Percentiles rank a stretch among this genome's conserved stretches.
Conservation (phyloP, 257 asterid species). For the Solanum dulcamara region DNA sequence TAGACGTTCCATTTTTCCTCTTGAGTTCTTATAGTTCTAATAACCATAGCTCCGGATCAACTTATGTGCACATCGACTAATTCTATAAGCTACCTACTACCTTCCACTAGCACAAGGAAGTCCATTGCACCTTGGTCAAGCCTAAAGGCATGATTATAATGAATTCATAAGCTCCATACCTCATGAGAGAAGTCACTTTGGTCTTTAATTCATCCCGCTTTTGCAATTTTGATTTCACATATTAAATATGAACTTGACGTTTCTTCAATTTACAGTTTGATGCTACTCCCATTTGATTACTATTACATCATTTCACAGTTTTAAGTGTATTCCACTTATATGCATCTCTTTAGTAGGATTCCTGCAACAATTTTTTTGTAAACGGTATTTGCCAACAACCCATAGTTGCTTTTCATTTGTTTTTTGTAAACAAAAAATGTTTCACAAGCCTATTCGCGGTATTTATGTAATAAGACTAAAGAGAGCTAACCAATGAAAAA, state of each 20-base stretch:
- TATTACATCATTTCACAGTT: no score
- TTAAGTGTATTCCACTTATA: no score
- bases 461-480: neutral
- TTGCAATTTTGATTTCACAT: neutral
- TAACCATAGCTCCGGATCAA: no score
- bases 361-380: neutral
- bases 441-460: neutral
- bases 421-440: no score
- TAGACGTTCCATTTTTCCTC: no score
- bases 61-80: neutral
- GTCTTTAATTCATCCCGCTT: neutral
- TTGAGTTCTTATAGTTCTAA: no score
- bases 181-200: neutral
- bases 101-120: neutral
- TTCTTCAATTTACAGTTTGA: no score
- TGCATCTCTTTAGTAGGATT: no score
- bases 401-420: neutral
- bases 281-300: no score
- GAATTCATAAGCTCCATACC: neutral
- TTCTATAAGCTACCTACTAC: neutral
- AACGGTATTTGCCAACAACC: neutral
- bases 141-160: neutral
- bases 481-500: neutral
- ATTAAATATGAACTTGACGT: no score
- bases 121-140: neutral